Percentiles rank a stretch among this genome's conserved stretches.
Evolutionary conservation across 371 early-diverging fungal genomes (phyloP).

Genomic region (Rhizopus delemar): DNA sequence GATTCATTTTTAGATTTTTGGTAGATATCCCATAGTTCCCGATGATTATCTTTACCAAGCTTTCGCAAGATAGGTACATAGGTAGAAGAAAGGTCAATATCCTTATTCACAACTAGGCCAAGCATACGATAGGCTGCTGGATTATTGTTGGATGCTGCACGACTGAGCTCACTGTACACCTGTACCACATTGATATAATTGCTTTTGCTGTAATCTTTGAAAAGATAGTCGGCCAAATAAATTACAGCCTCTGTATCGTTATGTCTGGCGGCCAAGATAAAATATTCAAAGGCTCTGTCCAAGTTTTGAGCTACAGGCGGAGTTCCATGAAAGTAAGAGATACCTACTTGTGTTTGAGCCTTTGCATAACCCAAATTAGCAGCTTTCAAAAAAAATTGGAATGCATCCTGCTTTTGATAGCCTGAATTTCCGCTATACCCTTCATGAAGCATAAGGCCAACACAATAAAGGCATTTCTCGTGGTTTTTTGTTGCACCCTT

Average conservation of each 20-base stretch:
- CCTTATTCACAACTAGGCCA: constrained; percentile 11
- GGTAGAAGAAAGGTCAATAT: constrained; percentile 2
- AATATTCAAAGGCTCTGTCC: constrained; percentile 18
- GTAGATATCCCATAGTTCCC: not conserved
- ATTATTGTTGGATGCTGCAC: constrained; percentile 12
- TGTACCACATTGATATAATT: constrained; percentile 10
- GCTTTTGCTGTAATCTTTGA: constrained; percentile 7
- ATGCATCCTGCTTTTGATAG: constrained; percentile 10
- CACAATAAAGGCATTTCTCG: constrained; percentile 5
- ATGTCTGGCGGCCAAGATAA: constrained; percentile 20
- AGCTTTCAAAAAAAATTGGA: constrained; percentile 15
- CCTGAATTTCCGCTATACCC: constrained; percentile 1
- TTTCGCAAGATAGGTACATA: constrained; percentile 6
- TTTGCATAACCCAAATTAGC: constrained; percentile 7
- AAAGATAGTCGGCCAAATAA: constrained; percentile 26
- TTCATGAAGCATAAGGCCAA: constrained; percentile 19
- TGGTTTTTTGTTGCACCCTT: constrained; percentile 16
- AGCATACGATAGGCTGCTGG: constrained; percentile 24
- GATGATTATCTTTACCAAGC: not conserved
- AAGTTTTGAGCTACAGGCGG: constrained; percentile 3
- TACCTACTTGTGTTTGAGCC: constrained; percentile 23
- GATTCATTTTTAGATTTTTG: not conserved
- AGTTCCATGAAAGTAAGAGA: constrained; percentile 12
- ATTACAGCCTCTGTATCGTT: constrained; percentile 19
- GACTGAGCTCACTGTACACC: constrained; percentile 12